phyloP scores from a whole-genome alignment of 768 basidiomycete species.

The Collybiopsis luxurians region DNA sequence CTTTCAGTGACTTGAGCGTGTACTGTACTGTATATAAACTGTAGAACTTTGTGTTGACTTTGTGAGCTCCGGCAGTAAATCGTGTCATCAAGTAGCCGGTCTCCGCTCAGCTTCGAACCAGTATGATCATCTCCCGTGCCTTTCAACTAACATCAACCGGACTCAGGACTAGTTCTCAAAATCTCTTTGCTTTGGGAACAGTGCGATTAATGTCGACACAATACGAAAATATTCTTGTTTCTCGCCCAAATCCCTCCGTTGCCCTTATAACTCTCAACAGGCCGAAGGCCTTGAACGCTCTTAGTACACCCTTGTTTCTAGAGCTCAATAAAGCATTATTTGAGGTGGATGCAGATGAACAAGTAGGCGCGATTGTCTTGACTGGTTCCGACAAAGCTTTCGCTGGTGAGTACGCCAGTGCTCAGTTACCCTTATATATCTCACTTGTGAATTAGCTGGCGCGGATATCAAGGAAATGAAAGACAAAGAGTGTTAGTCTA shows the following conservation, averaged over 20 bases:
- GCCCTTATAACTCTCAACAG: constrained; percentile 86
- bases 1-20: no score
- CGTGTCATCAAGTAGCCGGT: constrained; percentile 2
- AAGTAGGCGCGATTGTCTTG: constrained; percentile 81
- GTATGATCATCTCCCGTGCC: constrained; percentile 1
- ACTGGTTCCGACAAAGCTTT: constrained; percentile 94
- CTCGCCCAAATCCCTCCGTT: constrained; percentile 65
- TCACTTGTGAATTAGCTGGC: constrained; percentile 82
- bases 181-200: not conserved
- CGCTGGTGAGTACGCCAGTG: constrained; percentile 73
- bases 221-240: constrained; percentile 68
- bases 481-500: constrained; percentile 78
- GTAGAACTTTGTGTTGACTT: not conserved
- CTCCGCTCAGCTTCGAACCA: not conserved
- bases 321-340: constrained; percentile 80
- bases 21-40: no score
- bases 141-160: constrained; percentile 6
- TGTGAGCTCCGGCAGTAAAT: not conserved
- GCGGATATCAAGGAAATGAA: constrained; percentile 99
- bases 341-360: constrained; percentile 66
- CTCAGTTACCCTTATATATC: no score
- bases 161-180: constrained; percentile 1
- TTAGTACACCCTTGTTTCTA: constrained; percentile 74
- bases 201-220: constrained; percentile 52
- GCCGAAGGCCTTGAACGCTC: constrained; percentile 87